Conservation (phyloP, 31 red algal genomes). For the Asparagopsis taxiformis region DNA sequence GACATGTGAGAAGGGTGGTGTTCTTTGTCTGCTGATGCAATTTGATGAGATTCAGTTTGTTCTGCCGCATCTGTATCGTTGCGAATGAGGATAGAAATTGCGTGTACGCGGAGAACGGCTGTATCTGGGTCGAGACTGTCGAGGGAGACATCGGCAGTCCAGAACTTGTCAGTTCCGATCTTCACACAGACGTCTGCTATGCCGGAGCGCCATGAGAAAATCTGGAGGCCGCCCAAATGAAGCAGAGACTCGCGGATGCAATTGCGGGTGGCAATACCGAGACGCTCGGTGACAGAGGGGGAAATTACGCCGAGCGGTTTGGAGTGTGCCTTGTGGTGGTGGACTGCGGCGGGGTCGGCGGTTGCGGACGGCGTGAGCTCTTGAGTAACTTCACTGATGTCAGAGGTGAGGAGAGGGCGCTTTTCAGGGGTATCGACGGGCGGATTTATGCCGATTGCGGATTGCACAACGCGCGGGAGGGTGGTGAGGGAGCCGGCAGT, state of each 20-base stretch:
- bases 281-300: constrained; percentile 39
- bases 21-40: not conserved
- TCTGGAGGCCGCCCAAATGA: constrained; percentile 26
- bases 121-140: constrained; percentile 61
- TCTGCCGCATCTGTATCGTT: constrained; percentile 38
- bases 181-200: constrained; percentile 53
- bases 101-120: constrained; percentile 49
- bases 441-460: constrained; percentile 4
- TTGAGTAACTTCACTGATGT: constrained; percentile 49
- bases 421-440: constrained; percentile 25
- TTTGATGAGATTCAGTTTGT: constrained; percentile 4
- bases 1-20: not conserved
- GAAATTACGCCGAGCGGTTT: constrained; percentile 6
- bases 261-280: constrained; percentile 51
- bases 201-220: constrained; percentile 50
- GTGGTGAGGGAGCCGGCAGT: constrained; percentile 20
- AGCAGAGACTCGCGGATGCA: constrained; percentile 38
- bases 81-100: constrained; percentile 34
- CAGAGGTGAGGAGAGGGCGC: constrained; percentile 19
- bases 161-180: constrained; percentile 42
- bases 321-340: not conserved
- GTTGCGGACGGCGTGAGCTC: constrained; percentile 15
- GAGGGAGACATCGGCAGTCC: constrained; percentile 60
- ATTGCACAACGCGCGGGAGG: constrained; percentile 17
- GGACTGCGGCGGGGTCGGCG: constrained; percentile 1